phyloP scores from a whole-genome alignment of 257 asterid genomes.

The Nicotiana benthamiana region DNA sequence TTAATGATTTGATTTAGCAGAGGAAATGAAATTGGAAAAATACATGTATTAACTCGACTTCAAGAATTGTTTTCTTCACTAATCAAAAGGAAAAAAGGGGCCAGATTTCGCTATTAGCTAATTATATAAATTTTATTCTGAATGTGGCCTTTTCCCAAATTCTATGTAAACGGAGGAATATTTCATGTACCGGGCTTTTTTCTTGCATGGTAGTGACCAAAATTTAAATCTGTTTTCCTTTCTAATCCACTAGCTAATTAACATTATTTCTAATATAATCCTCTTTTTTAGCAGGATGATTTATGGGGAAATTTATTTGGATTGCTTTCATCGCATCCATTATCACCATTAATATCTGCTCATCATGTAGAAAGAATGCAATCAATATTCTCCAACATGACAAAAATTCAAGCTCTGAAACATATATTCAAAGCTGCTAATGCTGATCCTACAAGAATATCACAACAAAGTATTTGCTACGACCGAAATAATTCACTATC shows the following conservation, averaged over 20 bases:
- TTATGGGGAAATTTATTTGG: conserved; percentile 70
- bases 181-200: too few relatives aligned
- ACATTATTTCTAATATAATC: not conserved
- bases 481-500: conserved; percentile 40
- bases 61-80: too few relatives aligned
- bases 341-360: conserved; percentile 52
- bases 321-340: conserved; percentile 65
- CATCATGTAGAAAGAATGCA: conserved; percentile 76
- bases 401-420: conserved; percentile 36
- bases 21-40: too few relatives aligned
- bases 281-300: conserved; percentile 39
- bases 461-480: conserved; percentile 82
- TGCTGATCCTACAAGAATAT: conserved; percentile 49
- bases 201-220: not conserved
- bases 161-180: too few relatives aligned
- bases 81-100: too few relatives aligned
- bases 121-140: too few relatives aligned
- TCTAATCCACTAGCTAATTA: not conserved
- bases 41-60: not conserved
- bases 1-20: not conserved
- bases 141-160: too few relatives aligned
- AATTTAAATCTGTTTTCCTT: not conserved
- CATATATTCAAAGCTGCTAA: conserved; percentile 53
- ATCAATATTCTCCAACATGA: conserved; percentile 65
- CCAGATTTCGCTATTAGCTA: too few relatives aligned